Evolutionary conservation across 495 filamentous ascomycete genomes (phyloP).

Genomic region (Chaetomium tenue): DNA sequence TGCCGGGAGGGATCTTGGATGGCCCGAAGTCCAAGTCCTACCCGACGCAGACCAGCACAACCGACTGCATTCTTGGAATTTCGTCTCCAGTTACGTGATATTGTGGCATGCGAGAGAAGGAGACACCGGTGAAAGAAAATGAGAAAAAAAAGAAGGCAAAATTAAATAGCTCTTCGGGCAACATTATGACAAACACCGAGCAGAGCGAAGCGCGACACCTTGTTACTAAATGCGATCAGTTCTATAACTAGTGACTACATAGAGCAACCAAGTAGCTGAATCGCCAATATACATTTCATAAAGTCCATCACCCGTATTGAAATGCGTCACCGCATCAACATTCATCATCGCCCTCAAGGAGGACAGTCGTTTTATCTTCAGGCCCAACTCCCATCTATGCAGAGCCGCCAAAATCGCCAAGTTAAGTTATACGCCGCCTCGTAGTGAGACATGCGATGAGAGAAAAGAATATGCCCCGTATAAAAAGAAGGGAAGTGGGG

Average conservation of each 20-base stretch:
- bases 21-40: too few species aligned
- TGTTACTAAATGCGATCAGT: background rate
- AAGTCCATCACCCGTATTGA: background rate
- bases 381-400: constrained; percentile 19
- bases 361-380: constrained; percentile 20
- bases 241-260: background rate
- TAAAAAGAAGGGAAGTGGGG: background rate
- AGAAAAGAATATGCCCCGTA: constrained; percentile 9
- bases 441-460: background rate
- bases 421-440: background rate
- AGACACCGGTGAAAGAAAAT: too few species aligned
- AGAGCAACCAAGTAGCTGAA: background rate
- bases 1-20: background rate
- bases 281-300: background rate
- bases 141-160: too few species aligned
- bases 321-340: constrained; percentile 10
- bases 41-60: too few species aligned
- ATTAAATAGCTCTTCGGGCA: too few species aligned
- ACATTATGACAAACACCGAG: too few species aligned
- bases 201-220: too few species aligned
- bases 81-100: too few species aligned
- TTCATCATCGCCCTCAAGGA: constrained; percentile 17
- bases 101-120: too few species aligned
- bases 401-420: background rate
- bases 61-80: too few species aligned